A percentile compares a stretch with the other conserved stretches of the same genome.
phyloP scores from a whole-genome alignment of 306 rosid genomes.

The Abrus pulchellus region DNA sequence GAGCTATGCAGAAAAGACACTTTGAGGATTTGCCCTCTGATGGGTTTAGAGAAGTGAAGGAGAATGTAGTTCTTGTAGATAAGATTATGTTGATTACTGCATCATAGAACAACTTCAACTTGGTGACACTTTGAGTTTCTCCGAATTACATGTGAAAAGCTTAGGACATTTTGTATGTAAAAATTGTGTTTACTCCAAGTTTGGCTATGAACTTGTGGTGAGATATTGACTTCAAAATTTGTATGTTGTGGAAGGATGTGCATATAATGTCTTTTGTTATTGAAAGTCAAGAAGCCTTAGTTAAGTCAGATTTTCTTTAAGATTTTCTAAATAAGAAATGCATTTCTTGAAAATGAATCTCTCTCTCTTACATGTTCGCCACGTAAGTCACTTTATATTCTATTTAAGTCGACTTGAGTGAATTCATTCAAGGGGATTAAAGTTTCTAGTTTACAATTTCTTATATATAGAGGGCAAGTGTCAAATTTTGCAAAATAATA shows the following conservation, averaged over 20 bases:
- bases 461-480: too few relatives aligned
- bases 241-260: constrained; percentile 15
- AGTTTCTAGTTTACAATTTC: neutral
- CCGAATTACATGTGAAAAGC: neutral
- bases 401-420: neutral
- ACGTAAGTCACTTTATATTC: neutral
- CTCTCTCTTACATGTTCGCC: neutral
- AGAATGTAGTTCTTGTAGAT: constrained; percentile 40
- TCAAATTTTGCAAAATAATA: too few relatives aligned
- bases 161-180: constrained; percentile 34
- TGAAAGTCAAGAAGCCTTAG: neutral
- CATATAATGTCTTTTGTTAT: neutral
- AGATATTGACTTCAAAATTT: neutral
- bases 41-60: constrained; percentile 23
- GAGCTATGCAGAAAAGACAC: constrained; percentile 36
- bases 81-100: constrained; percentile 39
- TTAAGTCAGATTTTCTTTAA: neutral
- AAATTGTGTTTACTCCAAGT: constrained; percentile 18
- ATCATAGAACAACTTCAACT: constrained; percentile 39
- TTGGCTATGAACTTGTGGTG: constrained; percentile 22
- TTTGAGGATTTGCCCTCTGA: constrained; percentile 27
- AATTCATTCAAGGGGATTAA: neutral
- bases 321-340: neutral
- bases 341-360: neutral
- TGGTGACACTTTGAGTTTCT: neutral